Base-by-base conservation (phyloP, 2,329 filamentous ascomycete genomes). In the Fusarium oligoseptatum region DNA sequence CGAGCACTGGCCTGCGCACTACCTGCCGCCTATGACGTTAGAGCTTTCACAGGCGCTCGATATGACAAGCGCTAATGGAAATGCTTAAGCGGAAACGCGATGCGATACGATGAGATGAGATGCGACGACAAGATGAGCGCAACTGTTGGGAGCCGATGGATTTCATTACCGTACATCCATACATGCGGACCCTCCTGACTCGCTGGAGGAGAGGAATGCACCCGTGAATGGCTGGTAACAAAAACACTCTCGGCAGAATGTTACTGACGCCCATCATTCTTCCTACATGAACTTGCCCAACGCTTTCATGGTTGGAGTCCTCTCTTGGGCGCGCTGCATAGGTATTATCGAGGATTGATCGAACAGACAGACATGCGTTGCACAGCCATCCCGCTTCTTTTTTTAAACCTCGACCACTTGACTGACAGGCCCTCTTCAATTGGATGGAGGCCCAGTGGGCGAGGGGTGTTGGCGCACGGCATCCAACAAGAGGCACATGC, bases 331-430 rank as follows among this genome's bases (percentile, higher is more conserved):
- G 24, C 58, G 41, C 20, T n/a, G 24, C 37, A 61, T 32, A 32
- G 27, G 27, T 32, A 52, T 32, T 20, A 55, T 55, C 50, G 50
- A 34, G 27, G 50, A 34, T 34, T 55, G 36, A 41, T 43, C 4
- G 24, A 36, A 5, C 58, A 17, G 29, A 24, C 32, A 39, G 32
- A 43, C 48, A 58, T 75, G 57, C 41, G 74, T 72, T 79, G 77
- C 77, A 78, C 77, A 75, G 77, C 77, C 77, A 75, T 79, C 70
- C 67, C 74, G 77, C 75, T 78, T 78, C 77, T 78, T 78, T 79
- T 78, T 78, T 74, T 78, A 77, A 76, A 29, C 67, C 71, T 68
- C 71, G 22, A 61, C 52, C 60, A 57, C 48, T 52, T 48, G 50
- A 55, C 63, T 73, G 72, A 60, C 72, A 75, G 60, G 55, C 24